Evolutionary conservation across 306 rosid species (phyloP), one percentile per base, ranked within the genome.

Genomic region (Purshia tridentata): DNA sequence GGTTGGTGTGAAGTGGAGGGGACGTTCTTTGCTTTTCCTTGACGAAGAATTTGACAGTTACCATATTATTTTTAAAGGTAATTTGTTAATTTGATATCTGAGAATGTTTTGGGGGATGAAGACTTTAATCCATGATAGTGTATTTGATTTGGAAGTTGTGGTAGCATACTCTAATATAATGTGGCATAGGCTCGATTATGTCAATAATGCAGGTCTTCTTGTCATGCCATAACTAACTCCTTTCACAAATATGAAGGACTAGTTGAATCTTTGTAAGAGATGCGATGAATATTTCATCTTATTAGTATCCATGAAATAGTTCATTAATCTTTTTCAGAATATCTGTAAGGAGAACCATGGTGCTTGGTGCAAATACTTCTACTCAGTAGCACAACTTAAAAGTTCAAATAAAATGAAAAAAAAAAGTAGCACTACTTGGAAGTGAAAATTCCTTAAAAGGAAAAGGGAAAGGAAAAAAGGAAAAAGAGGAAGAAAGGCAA

Each of bases 1-100:
- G 71, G 91, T 86, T 88, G 98, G 89, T 91, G 96, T 86, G 91
- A 87, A 91, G 95, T 90, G 91, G 88, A 85, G 88, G 85, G 81
- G 81, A 86, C 82, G 81, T 79, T 84, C 91, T 87, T 84, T 85
- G 91, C 92, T 87, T 84, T 86, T 85, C 87, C 81, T 81, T 88
- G 90, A 68, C 20, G 89, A 88, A 87, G 91, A 88, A 77, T 81
- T 73, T 94, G 91, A 85, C 87, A 68, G 79, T 88, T 86, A 83
- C 81, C 72, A 45, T 89, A 78, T 67, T 84, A 72, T 80, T 54
- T 11, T 77, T 37, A 61, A 87, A 89, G 97, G 96, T 89, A 89
- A 85, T 84, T 76, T 77, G 80, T 80, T 84, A 86, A 86, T 82
- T 80, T 84, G 82, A 85, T 84, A 85, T 83, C 76, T 83, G 45